phyloP scores from a whole-genome alignment of 805 yeast species.

The Komagataella phaffii region DNA sequence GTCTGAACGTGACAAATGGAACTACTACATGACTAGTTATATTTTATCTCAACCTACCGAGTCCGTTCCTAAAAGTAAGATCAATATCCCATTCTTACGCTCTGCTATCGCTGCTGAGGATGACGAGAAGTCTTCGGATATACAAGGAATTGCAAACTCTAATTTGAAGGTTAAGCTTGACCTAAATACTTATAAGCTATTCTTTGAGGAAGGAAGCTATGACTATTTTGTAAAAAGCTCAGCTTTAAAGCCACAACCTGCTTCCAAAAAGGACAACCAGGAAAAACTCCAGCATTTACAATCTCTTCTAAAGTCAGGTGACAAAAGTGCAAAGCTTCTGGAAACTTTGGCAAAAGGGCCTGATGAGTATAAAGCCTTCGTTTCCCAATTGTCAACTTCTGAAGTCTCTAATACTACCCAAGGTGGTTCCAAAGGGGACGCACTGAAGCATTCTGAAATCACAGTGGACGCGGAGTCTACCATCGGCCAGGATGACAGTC shows the following conservation, averaged over 20 bases:
- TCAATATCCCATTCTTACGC: slow-evolving; percentile 70
- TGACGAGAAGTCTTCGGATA: slow-evolving; percentile 28
- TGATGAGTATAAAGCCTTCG: slow-evolving; percentile 15
- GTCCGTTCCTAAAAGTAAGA: slow-evolving; percentile 70
- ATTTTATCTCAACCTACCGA: slow-evolving; percentile 96
- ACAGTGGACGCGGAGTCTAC: slow-evolving; percentile 5
- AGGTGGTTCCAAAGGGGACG: slow-evolving; percentile 1
- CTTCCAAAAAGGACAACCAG: slow-evolving; percentile 4
- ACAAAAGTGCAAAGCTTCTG: not conserved
- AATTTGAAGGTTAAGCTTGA: slow-evolving; percentile 69
- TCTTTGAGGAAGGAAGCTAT: slow-evolving; percentile 65
- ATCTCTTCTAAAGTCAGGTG: not conserved
- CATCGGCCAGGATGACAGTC: slow-evolving; percentile 4
- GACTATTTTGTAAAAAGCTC: slow-evolving; percentile 67
- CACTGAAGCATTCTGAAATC: slow-evolving; percentile 1
- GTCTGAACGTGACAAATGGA: slow-evolving; percentile 73
- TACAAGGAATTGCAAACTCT: slow-evolving; percentile 54
- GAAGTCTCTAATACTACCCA: slow-evolving; percentile 2
- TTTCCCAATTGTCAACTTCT: slow-evolving; percentile 28
- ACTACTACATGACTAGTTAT: slow-evolving; percentile 85
- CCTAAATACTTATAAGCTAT: slow-evolving; percentile 63
- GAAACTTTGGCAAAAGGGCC: slow-evolving; percentile 23
- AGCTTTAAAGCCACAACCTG: slow-evolving; percentile 23
- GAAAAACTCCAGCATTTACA: slow-evolving; percentile 12
- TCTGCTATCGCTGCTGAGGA: slow-evolving; percentile 39